Evolutionary conservation across 192 early-diverging fungal genomes (phyloP).

Genomic region (Coemansia sp.): DNA sequence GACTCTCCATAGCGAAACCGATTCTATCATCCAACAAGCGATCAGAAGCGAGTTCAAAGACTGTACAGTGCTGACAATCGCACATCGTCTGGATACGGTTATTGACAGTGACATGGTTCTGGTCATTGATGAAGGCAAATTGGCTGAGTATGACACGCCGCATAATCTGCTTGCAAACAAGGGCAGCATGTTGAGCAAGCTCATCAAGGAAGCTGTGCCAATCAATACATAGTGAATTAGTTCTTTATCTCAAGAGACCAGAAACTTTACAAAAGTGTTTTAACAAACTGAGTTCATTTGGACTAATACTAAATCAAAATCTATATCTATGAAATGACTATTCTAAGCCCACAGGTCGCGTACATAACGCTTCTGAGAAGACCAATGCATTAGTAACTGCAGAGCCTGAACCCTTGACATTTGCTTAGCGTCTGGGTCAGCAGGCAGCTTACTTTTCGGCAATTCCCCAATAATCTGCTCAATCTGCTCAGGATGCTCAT

Average conservation of each 20-base stretch:
- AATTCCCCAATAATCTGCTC: conserved; percentile 21
- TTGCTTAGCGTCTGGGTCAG: neutral
- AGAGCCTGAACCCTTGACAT: conserved; percentile 25
- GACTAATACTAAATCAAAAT: too few relatives aligned
- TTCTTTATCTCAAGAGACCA: too few relatives aligned
- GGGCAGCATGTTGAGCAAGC: conserved; percentile 56
- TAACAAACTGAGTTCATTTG: too few relatives aligned
- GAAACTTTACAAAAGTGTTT: too few relatives aligned
- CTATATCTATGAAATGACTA: neutral
- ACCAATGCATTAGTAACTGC: conserved; percentile 61
- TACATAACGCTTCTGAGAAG: conserved; percentile 34
- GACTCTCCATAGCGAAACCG: conserved; percentile 43
- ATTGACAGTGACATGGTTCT: conserved; percentile 61
- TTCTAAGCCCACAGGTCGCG: conserved; percentile 48
- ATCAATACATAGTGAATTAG: too few relatives aligned
- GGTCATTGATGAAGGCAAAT: conserved; percentile 58
- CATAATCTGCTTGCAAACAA: conserved; percentile 54
- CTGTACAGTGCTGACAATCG: conserved; percentile 69
- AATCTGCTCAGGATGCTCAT: conserved; percentile 35
- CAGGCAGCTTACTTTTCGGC: conserved; percentile 53
- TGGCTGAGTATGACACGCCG: conserved; percentile 64
- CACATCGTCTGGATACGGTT: conserved; percentile 67
- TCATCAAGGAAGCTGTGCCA: conserved; percentile 62
- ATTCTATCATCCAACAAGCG: conserved; percentile 61
- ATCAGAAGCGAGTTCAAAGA: conserved; percentile 63